These are phyloP conservation scores for Mytilinidion resinicola DNA, from an alignment of 495 filamentous ascomycete genomes.

Conservation along the genomic window DNA sequence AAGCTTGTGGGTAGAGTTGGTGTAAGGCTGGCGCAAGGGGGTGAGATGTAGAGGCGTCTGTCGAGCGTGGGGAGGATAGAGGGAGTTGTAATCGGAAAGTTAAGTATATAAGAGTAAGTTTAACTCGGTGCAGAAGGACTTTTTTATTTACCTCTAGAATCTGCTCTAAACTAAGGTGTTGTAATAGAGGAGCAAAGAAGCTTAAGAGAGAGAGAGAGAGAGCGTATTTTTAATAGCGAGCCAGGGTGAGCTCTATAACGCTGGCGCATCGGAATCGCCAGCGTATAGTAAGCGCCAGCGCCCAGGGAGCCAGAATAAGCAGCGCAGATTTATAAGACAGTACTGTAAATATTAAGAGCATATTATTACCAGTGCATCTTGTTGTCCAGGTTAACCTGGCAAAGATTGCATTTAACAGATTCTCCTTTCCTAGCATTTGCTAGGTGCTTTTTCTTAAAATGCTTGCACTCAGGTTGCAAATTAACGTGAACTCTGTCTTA, in stretches of 20 bases:
- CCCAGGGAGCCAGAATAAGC: no score
- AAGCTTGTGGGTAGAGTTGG: no score
- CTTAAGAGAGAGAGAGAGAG: background rate
- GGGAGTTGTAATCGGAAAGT: no score
- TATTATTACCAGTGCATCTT: constrained; percentile 27
- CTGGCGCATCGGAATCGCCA: no score
- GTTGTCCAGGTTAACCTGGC: constrained; percentile 13
- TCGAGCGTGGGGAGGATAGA: no score
- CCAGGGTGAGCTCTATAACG: no score
- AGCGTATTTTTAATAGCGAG: constrained; percentile 1
- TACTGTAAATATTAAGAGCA: constrained; percentile 19
- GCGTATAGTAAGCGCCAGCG: no score
- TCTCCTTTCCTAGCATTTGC: background rate
- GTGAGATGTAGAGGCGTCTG: no score
- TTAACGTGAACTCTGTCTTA: no score
- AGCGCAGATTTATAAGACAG: no score
- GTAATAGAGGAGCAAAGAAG: background rate
- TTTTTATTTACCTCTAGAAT: background rate
- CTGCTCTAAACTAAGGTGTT: background rate
- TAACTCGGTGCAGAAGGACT: background rate
- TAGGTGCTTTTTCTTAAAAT: background rate
- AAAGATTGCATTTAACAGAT: background rate
- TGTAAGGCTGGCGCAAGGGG: no score
- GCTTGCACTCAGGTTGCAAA: no score
- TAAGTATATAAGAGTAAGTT: background rate